Evolutionary conservation across 805 yeast genomes (phyloP), one percentile per base, ranked within the genome.

Genomic region (Kazachstania taianensis): DNA sequence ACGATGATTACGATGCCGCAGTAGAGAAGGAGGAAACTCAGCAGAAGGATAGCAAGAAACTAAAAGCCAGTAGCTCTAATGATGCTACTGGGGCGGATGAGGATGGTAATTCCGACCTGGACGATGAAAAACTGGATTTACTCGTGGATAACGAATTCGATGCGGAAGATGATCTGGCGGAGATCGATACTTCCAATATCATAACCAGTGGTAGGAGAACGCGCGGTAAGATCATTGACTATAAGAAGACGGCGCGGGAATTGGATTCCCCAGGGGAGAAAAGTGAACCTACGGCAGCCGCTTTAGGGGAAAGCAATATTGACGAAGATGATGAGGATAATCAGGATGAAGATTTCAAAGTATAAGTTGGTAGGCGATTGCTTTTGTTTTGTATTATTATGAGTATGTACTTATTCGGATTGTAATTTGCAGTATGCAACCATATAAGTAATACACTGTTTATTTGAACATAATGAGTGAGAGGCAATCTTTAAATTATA

Each of bases 201-300:
- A 85, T 85, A 45, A 69, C 80, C n/a, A 63, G 74, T 13, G 92
- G 94, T 10, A 71, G 94, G 61, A 81, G 96, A 66, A 86, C 96
- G 6, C 73, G 96, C 47, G 94, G 96, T 12, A 81, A 78, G 52
- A 81, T 79, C 14, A 80, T 87, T 48, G 96, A 86, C 61, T 86
- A 81, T 58, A 67, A 75, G 39, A 79, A 82, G 61, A 85, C 94
- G 12, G 82, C 85, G 15, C 81, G 74, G 46, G 73, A 81, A 53
- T 60, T 83, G 49, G 75, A 72, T 36, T 63, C 62, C 39, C 65
- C 63, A 28, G 62, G 50, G 10, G 73, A 59, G 12, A 72, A 61
- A 3, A 31, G 5, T 5, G 18, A 20, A 7, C n/a, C 33, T 7
- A 12, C 33, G 8, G 35, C n/a, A n/a, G n/a, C n/a, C n/a, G n/a